Conservation (phyloP, 1,284 basidiomycete genomes). For the Marasmius oreades region DNA sequence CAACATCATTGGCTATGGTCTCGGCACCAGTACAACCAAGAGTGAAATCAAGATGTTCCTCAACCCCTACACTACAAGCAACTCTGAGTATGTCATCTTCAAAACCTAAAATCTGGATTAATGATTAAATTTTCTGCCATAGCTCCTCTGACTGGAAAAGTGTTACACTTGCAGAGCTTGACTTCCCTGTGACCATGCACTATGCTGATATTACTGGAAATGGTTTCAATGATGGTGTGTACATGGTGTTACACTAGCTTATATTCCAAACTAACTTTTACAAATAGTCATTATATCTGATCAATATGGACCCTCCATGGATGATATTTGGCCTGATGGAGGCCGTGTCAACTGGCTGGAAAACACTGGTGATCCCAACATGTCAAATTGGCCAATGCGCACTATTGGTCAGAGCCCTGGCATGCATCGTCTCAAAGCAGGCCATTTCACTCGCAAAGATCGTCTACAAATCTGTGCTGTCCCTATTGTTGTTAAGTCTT, state of each 20-base stretch:
- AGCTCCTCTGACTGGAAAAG: background rate
- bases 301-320: slow-evolving; percentile 26
- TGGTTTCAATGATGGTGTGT: slow-evolving; percentile 25
- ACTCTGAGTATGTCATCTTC: background rate
- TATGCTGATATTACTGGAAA: slow-evolving; percentile 19
- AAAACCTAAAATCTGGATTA: background rate
- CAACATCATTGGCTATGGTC: slow-evolving; percentile 41
- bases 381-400: slow-evolving; percentile 17
- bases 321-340: slow-evolving; percentile 21
- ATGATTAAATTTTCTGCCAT: slow-evolving; percentile 1
- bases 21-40: background rate
- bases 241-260: background rate
- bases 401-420: slow-evolving; percentile 24
- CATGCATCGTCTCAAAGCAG: slow-evolving; percentile 19
- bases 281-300: slow-evolving; percentile 27
- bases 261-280: background rate
- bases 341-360: slow-evolving; percentile 25
- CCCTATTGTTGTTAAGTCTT: slow-evolving; percentile 21
- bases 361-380: slow-evolving; percentile 21
- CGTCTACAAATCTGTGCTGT: slow-evolving; percentile 24
- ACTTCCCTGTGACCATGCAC: background rate
- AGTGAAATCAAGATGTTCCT: background rate
- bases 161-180: background rate
- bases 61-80: background rate
- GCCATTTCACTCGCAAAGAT: slow-evolving; percentile 17